These are phyloP conservation scores for Chiua sp. DNA, from an alignment of 1,284 basidiomycete species.

Conservation along the genomic window DNA sequence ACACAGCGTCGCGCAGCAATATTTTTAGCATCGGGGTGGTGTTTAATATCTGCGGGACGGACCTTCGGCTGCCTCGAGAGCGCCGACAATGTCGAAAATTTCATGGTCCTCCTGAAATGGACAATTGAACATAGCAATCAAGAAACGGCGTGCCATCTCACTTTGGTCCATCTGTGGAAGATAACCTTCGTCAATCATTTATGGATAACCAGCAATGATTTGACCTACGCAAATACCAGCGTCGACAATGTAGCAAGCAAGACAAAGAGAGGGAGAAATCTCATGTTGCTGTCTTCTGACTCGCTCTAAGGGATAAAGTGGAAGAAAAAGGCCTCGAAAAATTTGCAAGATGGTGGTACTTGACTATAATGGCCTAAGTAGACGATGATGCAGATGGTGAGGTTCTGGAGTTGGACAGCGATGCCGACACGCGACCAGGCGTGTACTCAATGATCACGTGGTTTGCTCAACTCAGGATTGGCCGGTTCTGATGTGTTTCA, in stretches of 20 bases:
- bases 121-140: slow-evolving; percentile 11
- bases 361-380: not conserved
- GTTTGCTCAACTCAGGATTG: too few species aligned
- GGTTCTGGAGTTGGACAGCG: not conserved
- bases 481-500: too few species aligned
- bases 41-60: slow-evolving; percentile 12
- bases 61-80: slow-evolving; percentile 85
- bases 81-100: slow-evolving; percentile 94
- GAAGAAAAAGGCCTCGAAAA: not conserved
- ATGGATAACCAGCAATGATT: not conserved
- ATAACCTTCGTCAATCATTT: slow-evolving; percentile 4
- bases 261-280: slow-evolving; percentile 40
- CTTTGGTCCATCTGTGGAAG: slow-evolving; percentile 68
- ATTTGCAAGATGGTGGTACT: not conserved
- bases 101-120: slow-evolving; percentile 83
- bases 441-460: slow-evolving; percentile 22
- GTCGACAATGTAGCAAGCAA: slow-evolving; percentile 51
- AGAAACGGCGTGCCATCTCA: slow-evolving; percentile 5
- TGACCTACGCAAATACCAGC: slow-evolving; percentile 53
- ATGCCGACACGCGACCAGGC: not conserved
- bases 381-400: not conserved
- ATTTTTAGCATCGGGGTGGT: slow-evolving; percentile 6
- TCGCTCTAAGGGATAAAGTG: too few species aligned
- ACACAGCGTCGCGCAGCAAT: not conserved
- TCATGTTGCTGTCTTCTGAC: slow-evolving; percentile 41